Evolutionary conservation across 75 land plant genomes (phyloP).

Genomic region (Selaginella moellendorffii): DNA sequence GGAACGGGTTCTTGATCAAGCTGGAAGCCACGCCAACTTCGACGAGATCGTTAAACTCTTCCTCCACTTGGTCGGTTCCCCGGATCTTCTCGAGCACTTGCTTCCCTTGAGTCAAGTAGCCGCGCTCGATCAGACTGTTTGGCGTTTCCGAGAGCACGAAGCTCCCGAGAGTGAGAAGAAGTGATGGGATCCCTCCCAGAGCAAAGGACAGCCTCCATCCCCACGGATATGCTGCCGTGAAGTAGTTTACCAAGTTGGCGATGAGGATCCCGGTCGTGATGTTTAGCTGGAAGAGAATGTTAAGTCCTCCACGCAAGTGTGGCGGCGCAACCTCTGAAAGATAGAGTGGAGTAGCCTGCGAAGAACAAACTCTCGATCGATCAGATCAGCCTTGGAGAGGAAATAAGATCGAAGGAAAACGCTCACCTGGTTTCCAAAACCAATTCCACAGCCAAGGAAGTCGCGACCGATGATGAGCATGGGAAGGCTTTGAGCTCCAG

Average conservation of each 20-base stretch:
- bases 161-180: slow-evolving; percentile 11
- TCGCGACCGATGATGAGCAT: neutral
- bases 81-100: slow-evolving; percentile 13
- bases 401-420: too few species aligned
- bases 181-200: slow-evolving; percentile 17
- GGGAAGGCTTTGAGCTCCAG: neutral
- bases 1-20: slow-evolving; percentile 39
- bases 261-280: slow-evolving; percentile 16
- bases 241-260: slow-evolving; percentile 22
- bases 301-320: slow-evolving; percentile 13
- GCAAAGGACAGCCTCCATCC: slow-evolving; percentile 25
- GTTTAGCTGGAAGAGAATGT: slow-evolving; percentile 16
- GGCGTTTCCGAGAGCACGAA: slow-evolving; percentile 16
- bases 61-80: slow-evolving; percentile 18
- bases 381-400: too few species aligned
- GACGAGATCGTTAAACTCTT: slow-evolving; percentile 17
- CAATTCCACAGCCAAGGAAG: neutral
- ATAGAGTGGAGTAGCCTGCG: slow-evolving; percentile 15
- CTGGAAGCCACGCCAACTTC: slow-evolving; percentile 6
- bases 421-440: neutral
- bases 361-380: neutral
- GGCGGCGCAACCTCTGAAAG: slow-evolving; percentile 21
- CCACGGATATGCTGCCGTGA: neutral
- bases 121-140: slow-evolving; percentile 17
- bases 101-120: slow-evolving; percentile 7